phyloP scores from a whole-genome alignment of 495 filamentous ascomycete species.

The Glonium stellatum region DNA sequence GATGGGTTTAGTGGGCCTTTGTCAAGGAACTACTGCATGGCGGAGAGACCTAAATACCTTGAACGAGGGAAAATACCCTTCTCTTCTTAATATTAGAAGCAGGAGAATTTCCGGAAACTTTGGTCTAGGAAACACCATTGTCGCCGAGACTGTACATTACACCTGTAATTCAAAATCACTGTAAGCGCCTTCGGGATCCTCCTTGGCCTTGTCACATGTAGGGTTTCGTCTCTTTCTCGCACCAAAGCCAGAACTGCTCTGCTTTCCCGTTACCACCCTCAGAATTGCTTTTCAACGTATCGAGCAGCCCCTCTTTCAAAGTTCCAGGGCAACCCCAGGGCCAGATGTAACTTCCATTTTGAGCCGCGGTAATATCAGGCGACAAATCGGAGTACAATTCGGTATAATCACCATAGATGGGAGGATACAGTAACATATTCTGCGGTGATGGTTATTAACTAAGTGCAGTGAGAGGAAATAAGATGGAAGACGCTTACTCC shows the following conservation, averaged over 20 bases:
- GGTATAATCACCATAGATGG: conserved; percentile 27
- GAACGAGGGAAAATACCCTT: no score
- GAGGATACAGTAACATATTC: conserved; percentile 15
- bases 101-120: no score
- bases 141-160: no score
- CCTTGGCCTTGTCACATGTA: conserved; percentile 1
- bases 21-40: no score
- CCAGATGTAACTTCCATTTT: conserved; percentile 25
- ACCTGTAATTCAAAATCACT: no score
- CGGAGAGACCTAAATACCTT: no score
- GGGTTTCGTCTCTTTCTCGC: conserved; percentile 27
- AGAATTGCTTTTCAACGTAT: not conserved
- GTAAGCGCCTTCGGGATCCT: no score
- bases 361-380: conserved; percentile 18
- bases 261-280: conserved; percentile 14
- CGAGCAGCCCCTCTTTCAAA: conserved; percentile 21
- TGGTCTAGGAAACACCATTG: no score
- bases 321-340: conserved; percentile 16
- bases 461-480: not conserved
- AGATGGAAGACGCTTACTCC: not conserved
- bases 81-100: no score
- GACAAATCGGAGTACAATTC: conserved; percentile 30
- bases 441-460: not conserved
- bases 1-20: no score
- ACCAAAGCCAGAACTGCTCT: conserved; percentile 34